Evolutionary conservation across 345 rosid genomes (phyloP), one percentile per base, ranked within the genome.

Genomic region (Populus tremula): DNA sequence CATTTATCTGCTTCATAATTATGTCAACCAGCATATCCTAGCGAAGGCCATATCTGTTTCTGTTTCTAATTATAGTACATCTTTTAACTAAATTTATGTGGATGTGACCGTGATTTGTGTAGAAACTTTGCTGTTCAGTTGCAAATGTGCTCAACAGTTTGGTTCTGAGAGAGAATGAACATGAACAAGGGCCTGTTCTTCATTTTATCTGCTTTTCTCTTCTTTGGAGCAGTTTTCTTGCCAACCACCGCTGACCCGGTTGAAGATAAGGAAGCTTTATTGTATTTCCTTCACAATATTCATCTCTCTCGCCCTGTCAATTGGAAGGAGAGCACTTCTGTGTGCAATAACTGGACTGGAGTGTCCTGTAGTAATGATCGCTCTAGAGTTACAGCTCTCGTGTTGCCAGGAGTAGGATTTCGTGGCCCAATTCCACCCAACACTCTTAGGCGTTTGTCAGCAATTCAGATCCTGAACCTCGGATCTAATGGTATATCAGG

Each of bases 181-280:
- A 67, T 70, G 73, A 78, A 79, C 72, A 80, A 72, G 85, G 72
- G 72, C 38, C 56, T 72, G 47, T 47, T 76, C 75, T 76, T 86
- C 81, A 61, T 86, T 75, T 67, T 86, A 81, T 76, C 66, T 65
- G 77, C 77, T 71, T 54, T 83, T 77, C 71, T 83, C 63, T 73
- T 87, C 67, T 10, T 84, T 29, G 93, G 86, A 78, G 78, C 76
- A 65, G 68, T 85, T 78, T 73, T 79, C 65, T 73, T 83, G 12
- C 78, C 81, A 45, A 73, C 78, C 75, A 12, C 72, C 65, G 88
- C 86, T 8, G 88, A 85, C 49, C 84, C 82, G 65, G 77, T 69
- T 56, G 81, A 76, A 50, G 89, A 87, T 39, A 87, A 82, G 69
- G 80, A 61, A 69, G 89, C 87, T 65, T 65, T 87, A 64, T 83